phyloP scores from a whole-genome alignment of 129 eudicot genomes.

The Flaveria ramosissima region DNA sequence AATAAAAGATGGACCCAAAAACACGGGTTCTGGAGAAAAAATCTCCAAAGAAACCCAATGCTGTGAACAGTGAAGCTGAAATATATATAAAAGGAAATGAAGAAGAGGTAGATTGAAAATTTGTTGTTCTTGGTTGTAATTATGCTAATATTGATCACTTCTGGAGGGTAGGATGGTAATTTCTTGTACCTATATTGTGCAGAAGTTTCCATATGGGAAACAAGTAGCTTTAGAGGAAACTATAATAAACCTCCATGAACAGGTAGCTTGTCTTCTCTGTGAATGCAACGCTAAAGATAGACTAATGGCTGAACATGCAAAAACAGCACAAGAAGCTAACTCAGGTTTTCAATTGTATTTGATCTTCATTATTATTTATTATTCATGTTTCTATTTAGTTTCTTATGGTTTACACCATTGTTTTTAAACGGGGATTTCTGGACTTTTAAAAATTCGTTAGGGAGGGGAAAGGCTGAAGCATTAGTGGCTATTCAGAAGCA shows the following conservation, averaged over 20 bases:
- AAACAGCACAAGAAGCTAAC: slow-evolving; percentile 53
- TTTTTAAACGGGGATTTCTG: background rate
- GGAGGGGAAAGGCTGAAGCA: slow-evolving; percentile 57
- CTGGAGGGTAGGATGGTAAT: slow-evolving; percentile 21
- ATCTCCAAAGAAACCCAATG: slow-evolving; percentile 50
- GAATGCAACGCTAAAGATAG: slow-evolving; percentile 70
- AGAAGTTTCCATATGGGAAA: slow-evolving; percentile 42
- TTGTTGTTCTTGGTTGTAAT: background rate
- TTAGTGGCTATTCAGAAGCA: slow-evolving; percentile 47
- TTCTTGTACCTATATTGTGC: slow-evolving; percentile 21
- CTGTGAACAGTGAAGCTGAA: slow-evolving; percentile 35
- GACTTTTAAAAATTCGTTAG: slow-evolving; percentile 27
- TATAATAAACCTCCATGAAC: slow-evolving; percentile 50
- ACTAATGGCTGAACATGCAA: slow-evolving; percentile 43
- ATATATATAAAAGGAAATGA: slow-evolving; percentile 27
- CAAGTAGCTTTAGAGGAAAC: slow-evolving; percentile 49
- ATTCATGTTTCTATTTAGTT: background rate
- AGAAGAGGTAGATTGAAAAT: slow-evolving; percentile 52
- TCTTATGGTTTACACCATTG: background rate
- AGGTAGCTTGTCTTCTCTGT: slow-evolving; percentile 48
- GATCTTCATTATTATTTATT: background rate
- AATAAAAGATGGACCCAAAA: slow-evolving; percentile 59
- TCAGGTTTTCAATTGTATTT: slow-evolving; percentile 45
- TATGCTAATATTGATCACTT: background rate
- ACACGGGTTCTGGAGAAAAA: slow-evolving; percentile 52